Base-by-base conservation (phyloP, 73 alveolate genomes). In the Stentor roeselii region DNA sequence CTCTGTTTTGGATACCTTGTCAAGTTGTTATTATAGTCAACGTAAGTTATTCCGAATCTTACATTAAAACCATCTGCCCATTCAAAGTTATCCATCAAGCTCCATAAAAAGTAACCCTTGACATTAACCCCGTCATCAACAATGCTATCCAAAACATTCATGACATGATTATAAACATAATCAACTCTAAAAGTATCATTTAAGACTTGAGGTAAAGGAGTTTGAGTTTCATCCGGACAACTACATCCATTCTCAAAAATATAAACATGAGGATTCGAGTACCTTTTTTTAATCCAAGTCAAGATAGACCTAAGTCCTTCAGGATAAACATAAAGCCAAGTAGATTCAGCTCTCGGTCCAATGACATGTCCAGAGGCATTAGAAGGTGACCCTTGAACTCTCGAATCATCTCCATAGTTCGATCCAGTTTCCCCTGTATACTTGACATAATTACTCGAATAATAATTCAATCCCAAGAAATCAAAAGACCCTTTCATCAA, bases 211-310 rank as follows among this genome's bases (percentile, higher is more conserved):
- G n/a, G n/a, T n/a, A n/a, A n/a, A n/a, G n/a, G n/a, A n/a, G n/a
- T n/a, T n/a, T n/a, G n/a, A n/a, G n/a, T n/a, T n/a, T n/a, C n/a
- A n/a, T n/a, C n/a, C n/a, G n/a, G n/a, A n/a, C n/a, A n/a, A n/a
- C n/a, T n/a, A n/a, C n/a, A n/a, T n/a, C n/a, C n/a, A n/a, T 84
- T 84, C 39, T 84, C 89, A 76, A 84, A 84, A 4, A 84, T 74
- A 41, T 15, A 31, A 21, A 84, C 40, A 3, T 34, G 14, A 61
- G 27, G 84, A 75, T 83, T 3, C 35, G 80, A 50, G 40, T 84
- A 84, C 76, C 89, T 84, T 14, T 76, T 39, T 50, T 41, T 60
- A 21, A 41, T 38, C 89, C 89, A 84, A 30, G 74, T 84, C 42
- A 84, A 3, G 4, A 75, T 4, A 3, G 36, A 36, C 59, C 89